Percentiles rank a stretch among this genome's conserved stretches.
Evolutionary conservation across 2,329 filamentous ascomycete genomes (phyloP).

Genomic region (Aciculosporium take): DNA sequence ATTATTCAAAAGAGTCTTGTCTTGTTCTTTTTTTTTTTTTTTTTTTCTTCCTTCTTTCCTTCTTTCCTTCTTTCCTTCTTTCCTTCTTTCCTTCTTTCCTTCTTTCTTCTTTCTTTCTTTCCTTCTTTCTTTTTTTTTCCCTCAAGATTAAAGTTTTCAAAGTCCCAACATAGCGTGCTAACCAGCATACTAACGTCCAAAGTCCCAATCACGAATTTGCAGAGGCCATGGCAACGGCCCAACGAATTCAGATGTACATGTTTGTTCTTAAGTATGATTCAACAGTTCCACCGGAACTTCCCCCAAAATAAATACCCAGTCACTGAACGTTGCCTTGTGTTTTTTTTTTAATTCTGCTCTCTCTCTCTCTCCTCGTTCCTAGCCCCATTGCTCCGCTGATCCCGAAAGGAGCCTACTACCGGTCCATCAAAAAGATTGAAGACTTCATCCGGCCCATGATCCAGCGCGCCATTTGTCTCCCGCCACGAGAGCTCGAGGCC

Average conservation of each 20-base stretch:
- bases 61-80: constrained; percentile 26
- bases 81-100: background rate
- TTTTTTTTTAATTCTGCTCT: too few relatives aligned
- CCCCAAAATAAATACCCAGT: background rate
- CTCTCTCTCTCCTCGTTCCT: too few relatives aligned
- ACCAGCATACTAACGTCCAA: background rate
- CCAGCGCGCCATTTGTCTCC: constrained; percentile 47
- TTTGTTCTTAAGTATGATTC: constrained; percentile 29
- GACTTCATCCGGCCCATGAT: constrained; percentile 58
- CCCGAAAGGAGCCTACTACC: constrained; percentile 43
- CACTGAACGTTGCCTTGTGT: background rate
- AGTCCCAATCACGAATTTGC: constrained; percentile 48
- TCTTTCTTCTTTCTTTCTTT: constrained; percentile 26
- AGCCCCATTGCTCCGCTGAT: constrained; percentile 46
- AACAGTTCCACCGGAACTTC: background rate
- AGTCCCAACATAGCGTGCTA: too few relatives aligned
- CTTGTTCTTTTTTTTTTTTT: constrained; percentile 21
- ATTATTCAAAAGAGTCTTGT: constrained; percentile 22
- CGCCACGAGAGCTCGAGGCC: constrained; percentile 51
- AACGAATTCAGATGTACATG: constrained; percentile 50
- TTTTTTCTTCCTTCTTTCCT: background rate
- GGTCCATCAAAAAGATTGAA: constrained; percentile 51
- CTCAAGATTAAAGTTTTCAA: too few relatives aligned
- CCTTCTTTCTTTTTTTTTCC: background rate
- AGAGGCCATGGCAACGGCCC: constrained; percentile 54